These are phyloP conservation scores for Vigna nakashimae DNA, from an alignment of 306 rosid genomes.

Conservation along the genomic window DNA sequence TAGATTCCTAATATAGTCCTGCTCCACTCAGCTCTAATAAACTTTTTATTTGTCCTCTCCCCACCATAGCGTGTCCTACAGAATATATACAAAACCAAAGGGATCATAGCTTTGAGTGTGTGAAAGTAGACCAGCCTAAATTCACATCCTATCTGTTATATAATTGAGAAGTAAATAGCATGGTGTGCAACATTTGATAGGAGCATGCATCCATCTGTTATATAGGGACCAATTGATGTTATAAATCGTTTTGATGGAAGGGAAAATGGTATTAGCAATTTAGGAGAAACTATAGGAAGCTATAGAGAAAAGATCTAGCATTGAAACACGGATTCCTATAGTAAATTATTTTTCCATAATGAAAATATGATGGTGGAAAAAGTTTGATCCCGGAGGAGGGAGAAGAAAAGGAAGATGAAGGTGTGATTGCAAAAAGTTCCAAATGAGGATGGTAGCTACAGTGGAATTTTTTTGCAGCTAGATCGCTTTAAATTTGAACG, in stretches of 20 bases:
- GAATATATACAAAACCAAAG: constrained; percentile 10
- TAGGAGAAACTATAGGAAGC: constrained; percentile 38
- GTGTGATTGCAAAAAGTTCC: constrained; percentile 39
- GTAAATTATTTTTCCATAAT: neutral
- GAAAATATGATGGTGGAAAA: constrained; percentile 6
- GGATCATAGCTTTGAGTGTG: constrained; percentile 1
- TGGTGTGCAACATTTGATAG: constrained; percentile 15
- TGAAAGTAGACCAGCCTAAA: constrained; percentile 23
- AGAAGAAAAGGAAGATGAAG: neutral
- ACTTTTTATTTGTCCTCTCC: constrained; percentile 35
- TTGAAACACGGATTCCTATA: constrained; percentile 28
- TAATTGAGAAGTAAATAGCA: constrained; percentile 35
- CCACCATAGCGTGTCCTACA: neutral
- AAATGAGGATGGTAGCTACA: constrained; percentile 36
- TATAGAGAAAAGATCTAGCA: constrained; percentile 19
- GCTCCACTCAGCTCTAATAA: neutral
- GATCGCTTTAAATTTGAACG: constrained; percentile 16
- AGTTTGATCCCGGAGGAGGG: neutral
- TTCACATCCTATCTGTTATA: constrained; percentile 36
- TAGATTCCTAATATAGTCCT: constrained; percentile 37
- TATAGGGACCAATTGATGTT: constrained; percentile 39
- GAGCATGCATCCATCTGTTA: constrained; percentile 21
- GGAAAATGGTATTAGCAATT: constrained; percentile 26
- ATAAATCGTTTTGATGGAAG: constrained; percentile 16
- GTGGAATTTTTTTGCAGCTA: constrained; percentile 32